Conservation (phyloP, 495 filamentous ascomycete species). For the Penicillium subrubescens region DNA sequence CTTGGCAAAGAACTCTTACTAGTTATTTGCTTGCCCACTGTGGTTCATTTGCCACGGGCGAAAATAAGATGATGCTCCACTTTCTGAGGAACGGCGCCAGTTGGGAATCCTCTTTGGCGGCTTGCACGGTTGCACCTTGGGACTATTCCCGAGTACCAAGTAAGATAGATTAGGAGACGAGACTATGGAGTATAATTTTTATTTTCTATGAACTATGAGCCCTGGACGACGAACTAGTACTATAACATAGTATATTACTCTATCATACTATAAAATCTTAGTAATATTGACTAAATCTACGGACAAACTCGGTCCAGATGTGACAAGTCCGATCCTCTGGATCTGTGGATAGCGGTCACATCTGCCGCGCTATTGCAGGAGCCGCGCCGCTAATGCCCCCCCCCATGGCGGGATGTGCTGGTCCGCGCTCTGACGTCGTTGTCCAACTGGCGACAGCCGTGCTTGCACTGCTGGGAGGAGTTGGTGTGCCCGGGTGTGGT, state of each 20-base stretch:
- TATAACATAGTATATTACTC: not conserved
- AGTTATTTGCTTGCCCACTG: not conserved
- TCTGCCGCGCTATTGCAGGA: slow-evolving; percentile 35
- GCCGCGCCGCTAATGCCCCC: slow-evolving; percentile 31
- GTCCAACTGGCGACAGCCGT: slow-evolving; percentile 18
- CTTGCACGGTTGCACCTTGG: not conserved
- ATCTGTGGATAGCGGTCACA: slow-evolving; percentile 12
- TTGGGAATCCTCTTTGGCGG: not conserved
- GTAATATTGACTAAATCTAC: not conserved
- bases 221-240: not conserved
- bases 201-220: not conserved
- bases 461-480: not conserved
- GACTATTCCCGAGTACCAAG: not conserved
- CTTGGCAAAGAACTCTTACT: not conserved
- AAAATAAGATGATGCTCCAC: slow-evolving; percentile 6
- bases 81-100: not conserved
- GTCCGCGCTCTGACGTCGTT: slow-evolving; percentile 38
- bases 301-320: slow-evolving; percentile 1
- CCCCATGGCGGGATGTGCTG: slow-evolving; percentile 26
- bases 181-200: not conserved
- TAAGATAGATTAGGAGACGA: not conserved
- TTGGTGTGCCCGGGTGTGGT: not conserved
- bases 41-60: slow-evolving; percentile 2
- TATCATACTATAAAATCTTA: not conserved
- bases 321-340: slow-evolving; percentile 31